Conservation (phyloP, 306 rosid genomes). For the Trifolium subterraneum region DNA sequence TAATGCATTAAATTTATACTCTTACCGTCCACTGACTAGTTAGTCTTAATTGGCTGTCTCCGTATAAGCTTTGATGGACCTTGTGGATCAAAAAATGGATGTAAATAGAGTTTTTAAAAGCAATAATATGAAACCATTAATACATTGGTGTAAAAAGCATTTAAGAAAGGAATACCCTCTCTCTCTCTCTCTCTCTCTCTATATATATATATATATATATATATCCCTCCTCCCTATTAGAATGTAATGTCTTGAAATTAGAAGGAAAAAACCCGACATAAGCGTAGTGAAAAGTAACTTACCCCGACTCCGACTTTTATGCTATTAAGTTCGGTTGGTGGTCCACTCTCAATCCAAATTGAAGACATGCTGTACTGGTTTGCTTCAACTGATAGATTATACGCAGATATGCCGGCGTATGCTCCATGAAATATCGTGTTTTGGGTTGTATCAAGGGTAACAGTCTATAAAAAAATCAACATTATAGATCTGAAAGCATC, state of each 20-base stretch:
- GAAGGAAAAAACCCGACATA: background rate
- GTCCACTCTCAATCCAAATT: background rate
- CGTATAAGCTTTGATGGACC: background rate
- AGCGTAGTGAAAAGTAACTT: background rate
- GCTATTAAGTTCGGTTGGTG: background rate
- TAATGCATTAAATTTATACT: background rate
- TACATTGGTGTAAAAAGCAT: too few relatives aligned
- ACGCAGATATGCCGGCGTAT: background rate
- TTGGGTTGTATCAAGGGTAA: background rate
- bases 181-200: too few relatives aligned
- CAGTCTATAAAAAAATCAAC: too few relatives aligned
- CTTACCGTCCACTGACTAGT: slow-evolving; percentile 26
- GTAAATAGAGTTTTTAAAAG: background rate
- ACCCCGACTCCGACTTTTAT: background rate
- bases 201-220: too few relatives aligned
- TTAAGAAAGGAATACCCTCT: too few relatives aligned
- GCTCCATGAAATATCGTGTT: background rate
- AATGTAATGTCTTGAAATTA: background rate
- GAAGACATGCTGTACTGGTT: background rate
- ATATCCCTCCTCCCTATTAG: too few relatives aligned
- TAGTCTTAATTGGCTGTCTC: background rate
- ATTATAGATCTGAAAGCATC: too few relatives aligned
- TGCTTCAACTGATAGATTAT: background rate
- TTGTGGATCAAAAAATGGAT: background rate
- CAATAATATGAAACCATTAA: background rate